phyloP scores from a whole-genome alignment of 129 eudicot species.

The Flaveria robusta region DNA sequence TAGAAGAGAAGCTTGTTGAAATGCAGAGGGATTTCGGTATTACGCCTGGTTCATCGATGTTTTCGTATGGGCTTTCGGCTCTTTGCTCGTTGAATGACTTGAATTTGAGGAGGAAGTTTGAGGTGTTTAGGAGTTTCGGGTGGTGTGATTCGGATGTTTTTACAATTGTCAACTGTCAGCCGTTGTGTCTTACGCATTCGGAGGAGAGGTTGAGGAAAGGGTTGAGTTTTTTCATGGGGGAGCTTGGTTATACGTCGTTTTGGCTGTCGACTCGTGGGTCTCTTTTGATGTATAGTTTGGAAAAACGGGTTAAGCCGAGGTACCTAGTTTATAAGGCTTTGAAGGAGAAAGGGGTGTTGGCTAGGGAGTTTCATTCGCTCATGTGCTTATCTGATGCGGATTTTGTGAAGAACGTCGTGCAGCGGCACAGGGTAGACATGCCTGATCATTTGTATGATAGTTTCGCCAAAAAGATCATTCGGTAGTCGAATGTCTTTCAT shows the following conservation, averaged over 20 bases:
- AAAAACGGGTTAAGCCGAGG: constrained; percentile 45
- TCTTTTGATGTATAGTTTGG: constrained; percentile 40
- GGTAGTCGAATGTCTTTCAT: background rate
- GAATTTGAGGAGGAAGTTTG: constrained; percentile 26
- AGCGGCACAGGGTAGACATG: constrained; percentile 20
- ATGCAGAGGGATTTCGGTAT: constrained; percentile 43
- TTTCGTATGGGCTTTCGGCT: constrained; percentile 31
- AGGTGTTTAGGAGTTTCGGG: constrained; percentile 40
- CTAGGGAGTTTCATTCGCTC: constrained; percentile 18
- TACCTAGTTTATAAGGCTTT: constrained; percentile 27
- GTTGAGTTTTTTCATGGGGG: constrained; percentile 35
- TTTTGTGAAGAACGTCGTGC: constrained; percentile 36
- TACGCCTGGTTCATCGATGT: constrained; percentile 17
- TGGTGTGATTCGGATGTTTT: constrained; percentile 41
- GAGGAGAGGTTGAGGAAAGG: constrained; percentile 31
- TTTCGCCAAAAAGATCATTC: background rate
- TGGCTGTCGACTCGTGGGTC: constrained; percentile 33
- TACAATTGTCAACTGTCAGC: constrained; percentile 26
- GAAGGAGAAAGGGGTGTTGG: constrained; percentile 33
- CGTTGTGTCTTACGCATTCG: constrained; percentile 33
- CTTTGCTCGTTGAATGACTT: constrained; percentile 20
- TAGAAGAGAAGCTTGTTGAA: constrained; percentile 22
- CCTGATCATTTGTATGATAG: constrained; percentile 34
- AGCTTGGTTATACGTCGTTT: constrained; percentile 33
- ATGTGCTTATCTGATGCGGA: constrained; percentile 26